Base-by-base conservation (phyloP, 352 stramenopile species). In the Plasmopara halstedii region DNA sequence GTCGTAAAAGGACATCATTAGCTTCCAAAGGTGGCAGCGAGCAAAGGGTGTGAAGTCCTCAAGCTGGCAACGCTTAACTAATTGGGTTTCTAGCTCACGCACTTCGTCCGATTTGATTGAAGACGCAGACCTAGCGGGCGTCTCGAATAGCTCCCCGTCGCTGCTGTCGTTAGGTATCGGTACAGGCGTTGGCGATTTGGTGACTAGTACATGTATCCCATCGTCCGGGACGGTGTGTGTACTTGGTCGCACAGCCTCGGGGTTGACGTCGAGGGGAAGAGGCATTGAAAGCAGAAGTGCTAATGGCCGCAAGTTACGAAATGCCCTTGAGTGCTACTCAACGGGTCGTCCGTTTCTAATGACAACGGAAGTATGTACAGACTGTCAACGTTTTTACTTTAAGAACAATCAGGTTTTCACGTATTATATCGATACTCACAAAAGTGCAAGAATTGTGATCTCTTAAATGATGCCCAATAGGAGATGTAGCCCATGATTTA, bases 1-100 rank as follows among this genome's bases (percentile, higher is more conserved):
- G 38, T 89, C 77, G 65, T 94, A 95, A 53, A 97, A 97, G 10
- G 83, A 95, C 83, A 95, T 97, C 90, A 97, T 97, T 31, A 97
- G 80, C 47, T 94, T 93, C 90, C 90, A 97, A 8, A 97, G 62
- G 50, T 96, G 87, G 37, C 67, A 90, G 36, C 84, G 66, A 18
- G 77, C 88, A 49, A 94, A 97, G 18, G 70, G 69, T 37, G 83
- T 95, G 45, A 95, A 95, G 44, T 82, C 74, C 56, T 97, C 88
- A 27, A 97, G 69, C 29, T 93, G 67, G 42, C 76, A 92, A 33
- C 75, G 73, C 45, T 73, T 59, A 10, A 51, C 38, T 14, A 56
- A 53, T 26, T 58, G 38, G 32, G 60, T 53, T 43, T 53, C 15
- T 22, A 57, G 25, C 45, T 50, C 33, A 14, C 66, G 66, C 38